phyloP scores from a whole-genome alignment of 495 filamentous ascomycete genomes.

The Hapsidospora chrysogenum region DNA sequence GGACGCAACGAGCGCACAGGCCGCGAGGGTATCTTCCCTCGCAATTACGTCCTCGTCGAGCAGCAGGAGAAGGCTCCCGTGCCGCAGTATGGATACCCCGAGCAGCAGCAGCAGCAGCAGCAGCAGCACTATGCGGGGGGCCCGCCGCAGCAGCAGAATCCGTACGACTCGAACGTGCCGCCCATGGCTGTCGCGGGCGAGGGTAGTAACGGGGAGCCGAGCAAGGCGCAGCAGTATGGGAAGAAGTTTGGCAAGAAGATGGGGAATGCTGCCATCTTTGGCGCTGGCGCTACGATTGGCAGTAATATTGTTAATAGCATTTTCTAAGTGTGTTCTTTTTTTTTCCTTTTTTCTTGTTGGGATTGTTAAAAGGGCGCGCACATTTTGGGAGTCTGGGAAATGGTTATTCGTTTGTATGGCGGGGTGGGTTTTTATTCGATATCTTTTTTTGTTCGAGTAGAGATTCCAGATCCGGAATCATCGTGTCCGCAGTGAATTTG shows the following conservation, averaged over 20 bases:
- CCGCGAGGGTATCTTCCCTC: constrained; percentile 78
- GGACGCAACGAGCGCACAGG: constrained; percentile 68
- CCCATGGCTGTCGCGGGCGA: constrained; percentile 27
- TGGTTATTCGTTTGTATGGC: no score
- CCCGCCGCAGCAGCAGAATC: constrained; percentile 22
- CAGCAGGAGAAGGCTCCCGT: constrained; percentile 10
- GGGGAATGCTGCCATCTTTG: constrained; percentile 61
- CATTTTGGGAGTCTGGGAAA: no score
- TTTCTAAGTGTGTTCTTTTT: constrained; percentile 35
- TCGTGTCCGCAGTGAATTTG: no score
- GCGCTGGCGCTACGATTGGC: constrained; percentile 79
- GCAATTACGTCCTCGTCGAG: constrained; percentile 60
- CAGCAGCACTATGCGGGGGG: constrained; percentile 9
- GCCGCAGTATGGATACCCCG: constrained; percentile 2
- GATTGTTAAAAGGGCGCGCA: no score
- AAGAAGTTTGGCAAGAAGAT: constrained; percentile 71
- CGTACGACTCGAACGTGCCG: constrained; percentile 32
- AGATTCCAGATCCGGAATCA: no score
- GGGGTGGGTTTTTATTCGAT: no score
- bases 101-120: background rate
- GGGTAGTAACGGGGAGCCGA: constrained; percentile 7
- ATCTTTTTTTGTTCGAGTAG: no score
- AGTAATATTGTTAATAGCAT: constrained; percentile 86
- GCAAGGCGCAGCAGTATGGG: constrained; percentile 35
- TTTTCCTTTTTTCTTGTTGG: background rate